A percentile compares a stretch with the other conserved stretches of the same genome.
phyloP scores from a whole-genome alignment of 768 basidiomycete genomes.

The Termitomyces heimii region DNA sequence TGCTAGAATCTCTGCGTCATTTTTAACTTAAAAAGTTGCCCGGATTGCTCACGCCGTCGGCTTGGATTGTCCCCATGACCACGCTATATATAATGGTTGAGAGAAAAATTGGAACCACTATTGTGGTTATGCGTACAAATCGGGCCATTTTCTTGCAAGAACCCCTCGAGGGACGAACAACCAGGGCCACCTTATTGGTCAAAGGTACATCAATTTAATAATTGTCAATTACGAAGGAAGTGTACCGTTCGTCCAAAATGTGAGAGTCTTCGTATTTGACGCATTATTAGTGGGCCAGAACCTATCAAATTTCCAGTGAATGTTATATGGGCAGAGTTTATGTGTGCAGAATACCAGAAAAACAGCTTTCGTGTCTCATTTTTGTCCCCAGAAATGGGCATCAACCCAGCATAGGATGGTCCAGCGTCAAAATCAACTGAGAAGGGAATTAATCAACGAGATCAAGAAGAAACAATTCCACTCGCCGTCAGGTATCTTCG shows the following conservation, averaged over 20 bases:
- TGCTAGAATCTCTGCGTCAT: slow-evolving; percentile 25
- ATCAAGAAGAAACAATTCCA: slow-evolving; percentile 5
- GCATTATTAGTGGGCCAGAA: slow-evolving; percentile 65
- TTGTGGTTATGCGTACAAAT: slow-evolving; percentile 32
- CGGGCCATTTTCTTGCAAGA: slow-evolving; percentile 63
- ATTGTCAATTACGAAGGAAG: neutral
- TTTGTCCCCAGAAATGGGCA: slow-evolving; percentile 53
- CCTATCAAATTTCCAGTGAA: slow-evolving; percentile 34
- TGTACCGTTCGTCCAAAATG: slow-evolving; percentile 54
- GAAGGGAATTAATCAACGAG: neutral
- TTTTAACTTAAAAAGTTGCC: neutral
- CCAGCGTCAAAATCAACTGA: slow-evolving; percentile 62
- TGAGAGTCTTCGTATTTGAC: slow-evolving; percentile 51
- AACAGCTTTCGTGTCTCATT: slow-evolving; percentile 59
- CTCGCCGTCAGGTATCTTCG: slow-evolving; percentile 36
- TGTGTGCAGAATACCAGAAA: slow-evolving; percentile 26
- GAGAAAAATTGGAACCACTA: slow-evolving; percentile 2
- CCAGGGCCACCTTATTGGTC: slow-evolving; percentile 56
- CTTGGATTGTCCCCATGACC: slow-evolving; percentile 45
- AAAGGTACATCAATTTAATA: slow-evolving; percentile 17
- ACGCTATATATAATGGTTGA: slow-evolving; percentile 19
- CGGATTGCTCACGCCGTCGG: slow-evolving; percentile 20
- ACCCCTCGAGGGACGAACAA: slow-evolving; percentile 62
- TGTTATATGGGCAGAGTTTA: neutral
- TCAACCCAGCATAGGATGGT: slow-evolving; percentile 61